Conservation (phyloP, 345 rosid species). For the Melaleuca alternifolia region DNA sequence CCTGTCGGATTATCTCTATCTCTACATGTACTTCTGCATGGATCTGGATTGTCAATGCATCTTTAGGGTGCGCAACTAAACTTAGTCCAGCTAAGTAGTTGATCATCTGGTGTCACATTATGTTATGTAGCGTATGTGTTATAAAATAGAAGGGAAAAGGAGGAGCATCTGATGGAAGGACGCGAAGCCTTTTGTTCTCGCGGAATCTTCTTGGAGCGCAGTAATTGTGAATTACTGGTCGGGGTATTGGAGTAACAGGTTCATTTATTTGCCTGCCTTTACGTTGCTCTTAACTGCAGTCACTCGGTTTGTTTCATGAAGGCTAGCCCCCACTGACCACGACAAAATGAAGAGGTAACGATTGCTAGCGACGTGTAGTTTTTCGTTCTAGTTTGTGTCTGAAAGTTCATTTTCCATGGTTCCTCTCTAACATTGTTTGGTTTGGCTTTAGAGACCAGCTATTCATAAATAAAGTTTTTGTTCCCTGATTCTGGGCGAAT, state of each 20-base stretch:
- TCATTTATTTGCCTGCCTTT: neutral
- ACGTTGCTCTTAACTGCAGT: neutral
- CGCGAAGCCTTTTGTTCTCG: neutral
- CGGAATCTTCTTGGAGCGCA: neutral
- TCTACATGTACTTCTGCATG: neutral
- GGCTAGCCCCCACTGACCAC: neutral
- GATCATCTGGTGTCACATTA: neutral
- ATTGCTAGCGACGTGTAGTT: neutral
- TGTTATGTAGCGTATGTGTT: neutral
- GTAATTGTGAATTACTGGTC: neutral
- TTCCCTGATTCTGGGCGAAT: neutral
- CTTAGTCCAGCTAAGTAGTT: neutral
- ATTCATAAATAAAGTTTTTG: neutral
- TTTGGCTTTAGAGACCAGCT: neutral
- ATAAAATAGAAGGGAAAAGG: neutral
- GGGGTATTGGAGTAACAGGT: neutral
- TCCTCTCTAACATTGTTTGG: neutral
- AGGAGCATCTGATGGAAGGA: neutral
- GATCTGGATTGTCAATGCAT: neutral
- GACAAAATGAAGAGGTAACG: neutral
- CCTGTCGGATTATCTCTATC: neutral
- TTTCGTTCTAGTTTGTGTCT: neutral
- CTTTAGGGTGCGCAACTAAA: neutral
- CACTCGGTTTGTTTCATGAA: neutral
- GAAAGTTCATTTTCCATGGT: neutral